These are phyloP conservation scores for Schizonepeta tenuifolia DNA, from an alignment of 257 asterid species.

Conservation along the genomic window DNA sequence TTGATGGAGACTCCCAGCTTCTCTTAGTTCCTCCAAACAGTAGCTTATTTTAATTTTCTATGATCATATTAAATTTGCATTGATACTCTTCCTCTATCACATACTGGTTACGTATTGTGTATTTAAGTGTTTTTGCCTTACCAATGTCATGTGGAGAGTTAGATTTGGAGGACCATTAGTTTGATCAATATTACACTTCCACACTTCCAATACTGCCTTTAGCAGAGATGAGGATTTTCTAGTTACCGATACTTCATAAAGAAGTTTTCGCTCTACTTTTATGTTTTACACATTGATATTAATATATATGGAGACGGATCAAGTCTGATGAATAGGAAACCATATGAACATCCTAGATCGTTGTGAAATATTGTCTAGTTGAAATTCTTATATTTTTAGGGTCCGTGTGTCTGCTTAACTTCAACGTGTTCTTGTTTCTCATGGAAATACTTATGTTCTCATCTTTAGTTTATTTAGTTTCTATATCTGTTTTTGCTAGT, in stretches of 20 bases:
- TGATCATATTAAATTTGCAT: slow-evolving; percentile 98
- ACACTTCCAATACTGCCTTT: background rate
- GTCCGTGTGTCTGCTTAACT: slow-evolving; percentile 1
- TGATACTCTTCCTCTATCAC: slow-evolving; percentile 50
- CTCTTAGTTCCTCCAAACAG: slow-evolving; percentile 98
- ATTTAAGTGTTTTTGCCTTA: slow-evolving; percentile 26
- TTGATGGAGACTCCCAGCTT: background rate
- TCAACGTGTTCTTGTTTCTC: background rate
- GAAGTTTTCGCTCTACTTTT: background rate
- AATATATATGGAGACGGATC: too few species aligned
- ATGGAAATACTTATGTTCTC: background rate
- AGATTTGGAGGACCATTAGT: slow-evolving; percentile 21
- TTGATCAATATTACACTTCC: background rate
- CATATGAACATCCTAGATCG: background rate
- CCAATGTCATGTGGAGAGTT: background rate
- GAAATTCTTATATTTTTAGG: background rate
- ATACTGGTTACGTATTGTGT: slow-evolving; percentile 13
- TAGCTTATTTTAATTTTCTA: too few species aligned
- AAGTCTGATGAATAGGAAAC: background rate
- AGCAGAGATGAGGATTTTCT: background rate
- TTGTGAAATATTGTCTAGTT: background rate
- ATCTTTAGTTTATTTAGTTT: slow-evolving; percentile 18
- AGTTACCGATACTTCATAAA: background rate
- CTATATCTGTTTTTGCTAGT: background rate
- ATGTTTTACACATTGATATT: background rate